Conservation (phyloP, 2,329 filamentous ascomycete genomes). For the Biscogniauxia sp. region DNA sequence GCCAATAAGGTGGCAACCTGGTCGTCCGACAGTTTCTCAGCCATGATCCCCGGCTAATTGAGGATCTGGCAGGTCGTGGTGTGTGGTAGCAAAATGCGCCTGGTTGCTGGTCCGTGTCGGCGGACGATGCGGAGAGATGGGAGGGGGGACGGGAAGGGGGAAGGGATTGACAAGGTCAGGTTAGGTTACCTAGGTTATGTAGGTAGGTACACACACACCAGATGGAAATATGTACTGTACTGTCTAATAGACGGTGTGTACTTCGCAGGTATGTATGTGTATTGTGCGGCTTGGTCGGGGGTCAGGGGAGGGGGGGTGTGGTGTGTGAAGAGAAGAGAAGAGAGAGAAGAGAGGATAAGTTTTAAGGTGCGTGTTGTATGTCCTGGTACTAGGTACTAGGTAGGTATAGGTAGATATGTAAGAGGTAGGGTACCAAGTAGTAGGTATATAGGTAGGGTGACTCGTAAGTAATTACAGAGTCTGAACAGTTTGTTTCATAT, state of each 20-base stretch:
- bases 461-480: not conserved
- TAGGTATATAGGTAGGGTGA: not conserved
- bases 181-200: too few species aligned
- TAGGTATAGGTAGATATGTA: not conserved
- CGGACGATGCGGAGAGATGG: constrained; percentile 1
- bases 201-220: constrained; percentile 5
- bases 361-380: not conserved
- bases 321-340: not conserved
- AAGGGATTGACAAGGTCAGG: constrained; percentile 4
- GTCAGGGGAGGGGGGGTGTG: not conserved
- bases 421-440: too few species aligned
- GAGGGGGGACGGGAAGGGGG: too few species aligned
- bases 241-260: not conserved
- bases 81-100: constrained; percentile 12
- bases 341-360: not conserved
- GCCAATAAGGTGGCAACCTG: constrained; percentile 54
- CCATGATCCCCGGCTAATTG: constrained; percentile 38
- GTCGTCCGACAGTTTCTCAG: constrained; percentile 58
- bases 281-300: not conserved
- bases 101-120: constrained; percentile 2
- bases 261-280: not conserved
- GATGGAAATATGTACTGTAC: constrained; percentile 6
- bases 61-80: constrained; percentile 24
- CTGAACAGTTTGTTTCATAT: not conserved
- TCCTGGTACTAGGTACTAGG: not conserved